Conservation (phyloP, 345 rosid genomes). For the Euphorbia pulcherrima region DNA sequence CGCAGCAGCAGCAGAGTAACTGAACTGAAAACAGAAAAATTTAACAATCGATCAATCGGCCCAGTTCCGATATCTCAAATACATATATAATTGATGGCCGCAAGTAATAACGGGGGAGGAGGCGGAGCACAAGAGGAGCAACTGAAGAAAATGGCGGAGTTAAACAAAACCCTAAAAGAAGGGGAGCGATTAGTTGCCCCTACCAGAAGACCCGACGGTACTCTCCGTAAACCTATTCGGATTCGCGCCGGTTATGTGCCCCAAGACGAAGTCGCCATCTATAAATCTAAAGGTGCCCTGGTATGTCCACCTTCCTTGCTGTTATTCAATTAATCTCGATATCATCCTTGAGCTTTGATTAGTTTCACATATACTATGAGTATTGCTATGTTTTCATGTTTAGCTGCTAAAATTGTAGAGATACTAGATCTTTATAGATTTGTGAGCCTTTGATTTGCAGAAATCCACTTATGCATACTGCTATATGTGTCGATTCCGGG, state of each 20-base stretch:
- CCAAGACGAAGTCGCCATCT: conserved; percentile 85
- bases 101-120: neutral
- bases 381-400: neutral
- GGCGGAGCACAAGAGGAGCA: conserved; percentile 43
- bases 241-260: conserved; percentile 88
- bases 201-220: conserved; percentile 84
- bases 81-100: conserved; percentile 12
- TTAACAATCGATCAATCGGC: neutral
- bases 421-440: neutral
- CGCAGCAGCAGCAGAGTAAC: neutral
- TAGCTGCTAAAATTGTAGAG: neutral
- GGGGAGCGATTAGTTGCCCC: conserved; percentile 94
- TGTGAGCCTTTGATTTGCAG: neutral
- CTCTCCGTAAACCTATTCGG: conserved; percentile 72
- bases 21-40: neutral
- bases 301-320: conserved; percentile 35
- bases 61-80: neutral
- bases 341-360: neutral
- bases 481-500: neutral
- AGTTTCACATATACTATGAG: too few species aligned
- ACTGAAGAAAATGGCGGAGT: conserved; percentile 54
- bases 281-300: conserved; percentile 83
- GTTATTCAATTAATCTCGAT: neutral
- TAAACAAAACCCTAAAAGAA: conserved; percentile 85
- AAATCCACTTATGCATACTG: neutral